These are phyloP conservation scores for Rosa multiflora DNA, from an alignment of 306 rosid species.

Conservation along the genomic window DNA sequence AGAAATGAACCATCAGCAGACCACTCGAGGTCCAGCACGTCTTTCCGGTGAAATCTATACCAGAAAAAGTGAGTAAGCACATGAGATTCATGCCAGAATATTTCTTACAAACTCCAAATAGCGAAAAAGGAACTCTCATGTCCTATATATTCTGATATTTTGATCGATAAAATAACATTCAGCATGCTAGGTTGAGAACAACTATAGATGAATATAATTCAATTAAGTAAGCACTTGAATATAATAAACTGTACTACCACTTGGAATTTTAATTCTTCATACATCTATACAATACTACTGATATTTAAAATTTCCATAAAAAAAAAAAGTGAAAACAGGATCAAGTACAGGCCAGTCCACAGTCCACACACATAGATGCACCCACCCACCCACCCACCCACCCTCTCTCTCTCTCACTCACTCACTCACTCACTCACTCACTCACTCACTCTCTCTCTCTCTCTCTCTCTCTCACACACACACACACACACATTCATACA, in stretches of 20 bases:
- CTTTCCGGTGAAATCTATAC: conserved; percentile 82
- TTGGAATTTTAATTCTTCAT: background rate
- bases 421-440: too few species aligned
- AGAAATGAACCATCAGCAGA: conserved; percentile 66
- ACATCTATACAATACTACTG: background rate
- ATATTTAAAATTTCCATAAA: background rate
- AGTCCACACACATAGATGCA: too few species aligned
- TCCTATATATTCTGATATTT: background rate
- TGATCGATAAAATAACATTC: background rate
- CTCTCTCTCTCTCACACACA: background rate
- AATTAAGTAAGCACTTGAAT: background rate
- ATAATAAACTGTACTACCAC: background rate
- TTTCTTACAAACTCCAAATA: background rate
- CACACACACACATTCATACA: background rate
- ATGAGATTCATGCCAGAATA: conserved; percentile 12
- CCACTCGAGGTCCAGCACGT: conserved; percentile 90
- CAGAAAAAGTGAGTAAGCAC: conserved; percentile 28
- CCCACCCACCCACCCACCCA: too few species aligned
- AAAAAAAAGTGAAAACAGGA: background rate
- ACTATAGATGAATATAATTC: background rate
- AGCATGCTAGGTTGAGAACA: background rate
- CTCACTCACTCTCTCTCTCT: too few species aligned
- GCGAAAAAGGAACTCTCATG: background rate
- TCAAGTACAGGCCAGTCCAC: background rate
- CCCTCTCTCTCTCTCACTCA: too few species aligned